phyloP scores from a whole-genome alignment of 225 moss, liverwort and hornwort genomes.

The Rhytidiadelphus loreus region DNA sequence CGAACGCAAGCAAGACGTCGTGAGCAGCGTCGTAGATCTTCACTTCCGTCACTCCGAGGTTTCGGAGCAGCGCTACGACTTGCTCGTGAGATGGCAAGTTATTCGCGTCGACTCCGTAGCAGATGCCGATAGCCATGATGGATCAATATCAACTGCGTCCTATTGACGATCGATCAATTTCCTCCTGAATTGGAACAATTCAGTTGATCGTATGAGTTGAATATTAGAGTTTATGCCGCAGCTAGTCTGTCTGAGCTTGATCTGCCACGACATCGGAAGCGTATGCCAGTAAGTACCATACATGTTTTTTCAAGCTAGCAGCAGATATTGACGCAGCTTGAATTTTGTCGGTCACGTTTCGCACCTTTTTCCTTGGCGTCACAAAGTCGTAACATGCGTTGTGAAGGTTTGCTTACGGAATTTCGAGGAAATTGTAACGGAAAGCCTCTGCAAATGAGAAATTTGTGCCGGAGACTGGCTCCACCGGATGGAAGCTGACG shows the following conservation, averaged over 20 bases:
- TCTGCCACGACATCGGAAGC: neutral
- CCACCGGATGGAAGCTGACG: neutral
- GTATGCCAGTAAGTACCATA: neutral
- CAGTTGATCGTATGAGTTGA: neutral
- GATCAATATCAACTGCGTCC: neutral
- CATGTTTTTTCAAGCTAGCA: neutral
- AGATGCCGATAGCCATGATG: neutral
- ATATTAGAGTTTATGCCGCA: neutral
- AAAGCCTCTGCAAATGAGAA: neutral
- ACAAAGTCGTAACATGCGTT: neutral
- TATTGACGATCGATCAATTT: neutral
- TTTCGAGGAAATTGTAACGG: neutral
- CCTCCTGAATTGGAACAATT: neutral
- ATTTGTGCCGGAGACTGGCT: neutral
- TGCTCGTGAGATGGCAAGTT: neutral
- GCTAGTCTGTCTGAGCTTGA: no score
- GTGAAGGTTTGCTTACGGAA: neutral
- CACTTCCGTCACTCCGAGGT: neutral
- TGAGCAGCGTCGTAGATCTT: slow-evolving; percentile 19
- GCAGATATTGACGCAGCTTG: neutral
- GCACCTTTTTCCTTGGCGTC: neutral
- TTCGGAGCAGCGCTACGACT: slow-evolving; percentile 6
- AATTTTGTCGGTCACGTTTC: neutral
- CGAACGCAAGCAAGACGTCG: slow-evolving; percentile 7
- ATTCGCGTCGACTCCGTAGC: slow-evolving; percentile 1